Evolutionary conservation across 768 basidiomycete species (phyloP).

Genomic region (Serendipita vermifera): DNA sequence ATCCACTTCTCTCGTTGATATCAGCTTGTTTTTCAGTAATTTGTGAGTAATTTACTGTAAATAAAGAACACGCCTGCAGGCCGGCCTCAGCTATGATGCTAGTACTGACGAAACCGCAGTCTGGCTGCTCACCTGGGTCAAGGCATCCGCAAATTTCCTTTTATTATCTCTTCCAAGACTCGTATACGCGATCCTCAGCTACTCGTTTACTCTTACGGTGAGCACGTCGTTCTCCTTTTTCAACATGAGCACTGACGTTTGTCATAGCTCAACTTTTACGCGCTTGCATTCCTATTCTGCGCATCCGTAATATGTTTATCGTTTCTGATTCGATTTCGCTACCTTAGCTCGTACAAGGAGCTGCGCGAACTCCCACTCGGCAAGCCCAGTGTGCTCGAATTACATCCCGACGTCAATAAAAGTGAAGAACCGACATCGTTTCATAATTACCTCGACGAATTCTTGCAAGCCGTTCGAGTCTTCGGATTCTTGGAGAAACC

Average conservation of each 20-base stretch:
- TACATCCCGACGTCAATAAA: conserved; percentile 85
- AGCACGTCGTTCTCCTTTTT: conserved; percentile 18
- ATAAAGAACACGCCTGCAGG: no score
- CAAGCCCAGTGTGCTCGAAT: conserved; percentile 71
- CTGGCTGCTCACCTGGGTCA: conserved; percentile 70
- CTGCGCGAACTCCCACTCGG: conserved; percentile 69
- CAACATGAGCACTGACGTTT: neutral
- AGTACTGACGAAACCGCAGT: conserved; percentile 33
- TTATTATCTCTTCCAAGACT: conserved; percentile 73
- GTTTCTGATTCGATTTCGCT: conserved; percentile 75
- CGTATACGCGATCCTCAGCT: conserved; percentile 67
- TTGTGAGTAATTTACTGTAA: conserved; percentile 46
- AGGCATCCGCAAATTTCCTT: conserved; percentile 57
- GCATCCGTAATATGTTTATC: conserved; percentile 54
- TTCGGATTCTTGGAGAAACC: conserved; percentile 98
- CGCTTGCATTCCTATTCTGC: conserved; percentile 64
- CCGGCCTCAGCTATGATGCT: conserved; percentile 8
- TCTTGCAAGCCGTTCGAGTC: conserved; percentile 87
- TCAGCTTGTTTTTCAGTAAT: conserved; percentile 80
- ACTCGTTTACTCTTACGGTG: conserved; percentile 82
- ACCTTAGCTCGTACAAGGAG: conserved; percentile 60
- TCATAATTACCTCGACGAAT: conserved; percentile 95
- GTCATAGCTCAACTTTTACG: conserved; percentile 77
- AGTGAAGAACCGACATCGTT: conserved; percentile 55
- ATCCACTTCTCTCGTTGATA: conserved; percentile 62